phyloP scores from a whole-genome alignment of 805 yeast species.

The Barnettozyma vustinii region DNA sequence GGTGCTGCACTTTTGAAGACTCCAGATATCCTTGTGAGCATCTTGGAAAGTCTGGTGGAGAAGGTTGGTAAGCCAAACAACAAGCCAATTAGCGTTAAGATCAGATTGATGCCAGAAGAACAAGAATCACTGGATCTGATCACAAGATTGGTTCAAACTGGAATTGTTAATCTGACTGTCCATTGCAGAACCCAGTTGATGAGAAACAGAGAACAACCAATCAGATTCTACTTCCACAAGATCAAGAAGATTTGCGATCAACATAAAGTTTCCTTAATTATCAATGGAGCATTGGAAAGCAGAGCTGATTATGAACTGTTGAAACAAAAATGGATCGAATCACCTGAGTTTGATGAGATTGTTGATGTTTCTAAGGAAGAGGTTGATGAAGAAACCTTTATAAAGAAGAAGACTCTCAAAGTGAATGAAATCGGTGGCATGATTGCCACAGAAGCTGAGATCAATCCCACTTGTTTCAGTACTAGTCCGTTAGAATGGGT shows the following conservation, averaged over 20 bases:
- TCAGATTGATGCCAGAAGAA: constrained; percentile 64
- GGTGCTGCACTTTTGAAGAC: constrained; percentile 87
- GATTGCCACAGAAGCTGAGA: constrained; percentile 90
- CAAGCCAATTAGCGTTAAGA: constrained; percentile 88
- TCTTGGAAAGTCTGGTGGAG: constrained; percentile 61
- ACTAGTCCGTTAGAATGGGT: constrained; percentile 44
- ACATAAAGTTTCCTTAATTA: constrained; percentile 63
- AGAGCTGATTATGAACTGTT: constrained; percentile 48
- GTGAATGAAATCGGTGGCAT: constrained; percentile 75
- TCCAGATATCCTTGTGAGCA: constrained; percentile 72
- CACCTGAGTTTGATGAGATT: constrained; percentile 5
- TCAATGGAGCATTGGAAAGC: constrained; percentile 72
- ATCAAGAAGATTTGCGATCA: constrained; percentile 57
- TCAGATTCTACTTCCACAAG: constrained; percentile 59
- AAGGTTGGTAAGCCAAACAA: constrained; percentile 72
- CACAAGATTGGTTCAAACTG: constrained; percentile 57
- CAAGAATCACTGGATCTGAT: constrained; percentile 60
- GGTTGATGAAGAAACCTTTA: not conserved
- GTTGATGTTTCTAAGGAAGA: constrained; percentile 1
- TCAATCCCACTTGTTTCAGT: constrained; percentile 74
- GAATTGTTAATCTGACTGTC: constrained; percentile 78
- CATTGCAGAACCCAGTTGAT: constrained; percentile 88
- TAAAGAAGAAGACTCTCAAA: constrained; percentile 13
- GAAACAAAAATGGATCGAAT: constrained; percentile 32
- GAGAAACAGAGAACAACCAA: constrained; percentile 83